Percentiles rank a stretch among this genome's conserved stretches.
Conservation (phyloP, 78 protist genomes). For the Dictyostelium capitatum region DNA sequence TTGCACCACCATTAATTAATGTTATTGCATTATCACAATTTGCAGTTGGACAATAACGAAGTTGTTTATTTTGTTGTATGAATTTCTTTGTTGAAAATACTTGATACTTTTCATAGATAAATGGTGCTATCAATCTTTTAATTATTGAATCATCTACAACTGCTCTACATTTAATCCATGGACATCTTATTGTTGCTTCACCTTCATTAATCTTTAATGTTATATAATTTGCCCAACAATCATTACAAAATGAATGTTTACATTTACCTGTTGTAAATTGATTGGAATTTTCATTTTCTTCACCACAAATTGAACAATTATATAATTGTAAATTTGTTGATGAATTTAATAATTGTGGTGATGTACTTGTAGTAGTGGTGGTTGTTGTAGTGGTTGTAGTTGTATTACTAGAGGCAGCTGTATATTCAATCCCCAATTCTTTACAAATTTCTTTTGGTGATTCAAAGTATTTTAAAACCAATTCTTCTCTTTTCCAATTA, state of each 20-base stretch:
- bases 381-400: not conserved
- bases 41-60: conserved; percentile 78
- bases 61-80: conserved; percentile 30
- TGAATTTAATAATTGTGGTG: not conserved
- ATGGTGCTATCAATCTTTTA: conserved; percentile 48
- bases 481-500: conserved; percentile 73
- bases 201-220: conserved; percentile 77
- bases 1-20: not conserved
- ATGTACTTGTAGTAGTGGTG: not conserved
- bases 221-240: conserved; percentile 77
- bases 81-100: conserved; percentile 53
- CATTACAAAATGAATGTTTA: conserved; percentile 77
- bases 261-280: conserved; percentile 43
- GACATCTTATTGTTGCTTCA: conserved; percentile 70
- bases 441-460: conserved; percentile 68
- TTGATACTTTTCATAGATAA: conserved; percentile 60
- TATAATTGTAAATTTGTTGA: not conserved
- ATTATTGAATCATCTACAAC: conserved; percentile 26
- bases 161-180: conserved; percentile 28
- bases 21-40: conserved; percentile 70
- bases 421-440: conserved; percentile 52
- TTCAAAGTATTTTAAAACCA: conserved; percentile 72
- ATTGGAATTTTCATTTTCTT: conserved; percentile 23
- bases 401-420: not conserved
- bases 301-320: conserved; percentile 83